These are phyloP conservation scores for Phytophthora idaei DNA, from an alignment of 352 stramenopile species.

Conservation along the genomic window DNA sequence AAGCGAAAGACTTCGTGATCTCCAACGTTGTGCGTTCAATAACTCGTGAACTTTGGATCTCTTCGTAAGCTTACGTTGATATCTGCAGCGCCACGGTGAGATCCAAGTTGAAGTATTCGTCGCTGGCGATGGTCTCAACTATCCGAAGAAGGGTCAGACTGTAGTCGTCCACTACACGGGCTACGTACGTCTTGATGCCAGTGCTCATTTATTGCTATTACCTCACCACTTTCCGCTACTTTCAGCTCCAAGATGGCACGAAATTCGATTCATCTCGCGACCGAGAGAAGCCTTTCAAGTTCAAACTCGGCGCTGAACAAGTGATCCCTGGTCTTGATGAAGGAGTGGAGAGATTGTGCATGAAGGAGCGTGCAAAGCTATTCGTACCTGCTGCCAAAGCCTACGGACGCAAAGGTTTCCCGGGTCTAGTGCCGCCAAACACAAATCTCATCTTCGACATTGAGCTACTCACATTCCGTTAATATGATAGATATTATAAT, in stretches of 20 bases:
- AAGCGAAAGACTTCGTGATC: conserved; percentile 65
- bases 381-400: conserved; percentile 88
- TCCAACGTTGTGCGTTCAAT: conserved; percentile 47
- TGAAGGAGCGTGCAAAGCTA: conserved; percentile 88
- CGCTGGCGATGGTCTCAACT: conserved; percentile 90
- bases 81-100: conserved; percentile 61
- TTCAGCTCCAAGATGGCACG: conserved; percentile 71
- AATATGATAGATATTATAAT: conserved; percentile 1
- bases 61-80: conserved; percentile 4
- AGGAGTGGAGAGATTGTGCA: conserved; percentile 79
- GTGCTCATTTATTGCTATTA: background rate
- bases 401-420: conserved; percentile 87
- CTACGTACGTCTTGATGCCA: conserved; percentile 54
- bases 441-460: conserved; percentile 94
- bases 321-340: conserved; percentile 90
- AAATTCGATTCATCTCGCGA: conserved; percentile 81
- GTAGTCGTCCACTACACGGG: conserved; percentile 90
- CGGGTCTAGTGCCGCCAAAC: conserved; percentile 90
- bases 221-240: background rate
- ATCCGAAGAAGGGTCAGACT: conserved; percentile 86
- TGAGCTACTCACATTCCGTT: conserved; percentile 89
- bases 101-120: conserved; percentile 91
- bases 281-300: conserved; percentile 90
- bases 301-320: conserved; percentile 88
- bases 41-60: background rate